phyloP scores from a whole-genome alignment of 2,329 filamentous ascomycete species.

The Monosporascus sp. region DNA sequence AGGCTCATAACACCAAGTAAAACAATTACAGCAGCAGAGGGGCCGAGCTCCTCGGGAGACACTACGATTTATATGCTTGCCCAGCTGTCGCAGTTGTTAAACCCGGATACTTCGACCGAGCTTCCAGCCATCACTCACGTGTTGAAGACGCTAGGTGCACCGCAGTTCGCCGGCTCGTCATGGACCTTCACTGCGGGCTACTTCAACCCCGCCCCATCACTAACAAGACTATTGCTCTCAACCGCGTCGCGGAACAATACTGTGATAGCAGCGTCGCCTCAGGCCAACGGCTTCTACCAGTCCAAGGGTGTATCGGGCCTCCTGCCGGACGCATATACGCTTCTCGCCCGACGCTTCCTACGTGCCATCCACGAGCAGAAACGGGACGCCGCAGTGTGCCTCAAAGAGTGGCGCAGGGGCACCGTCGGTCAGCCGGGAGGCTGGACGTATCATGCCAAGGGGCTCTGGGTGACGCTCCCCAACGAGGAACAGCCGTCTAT shows the following conservation, averaged over 20 bases:
- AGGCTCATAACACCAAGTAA: conserved; percentile 57
- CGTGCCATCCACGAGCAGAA: conserved; percentile 45
- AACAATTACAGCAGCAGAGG: conserved; percentile 20
- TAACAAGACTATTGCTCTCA: conserved; percentile 73
- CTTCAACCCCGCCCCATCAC: conserved; percentile 88
- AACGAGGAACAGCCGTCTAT: conserved; percentile 63
- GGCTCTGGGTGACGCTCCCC: conserved; percentile 79
- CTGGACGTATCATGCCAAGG: conserved; percentile 98
- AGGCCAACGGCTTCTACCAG: conserved; percentile 92
- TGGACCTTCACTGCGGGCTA: conserved; percentile 99
- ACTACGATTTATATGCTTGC: conserved; percentile 82
- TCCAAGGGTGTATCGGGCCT: conserved; percentile 85
- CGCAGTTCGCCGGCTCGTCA: conserved; percentile 61
- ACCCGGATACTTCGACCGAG: conserved; percentile 79
- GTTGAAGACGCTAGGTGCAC: conserved; percentile 59
- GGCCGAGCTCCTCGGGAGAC: conserved; percentile 30
- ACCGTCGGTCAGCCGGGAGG: conserved; percentile 74
- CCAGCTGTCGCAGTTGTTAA: conserved; percentile 81
- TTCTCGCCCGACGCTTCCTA: conserved; percentile 79
- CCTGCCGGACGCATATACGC: conserved; percentile 85
- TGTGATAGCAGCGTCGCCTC: conserved; percentile 86
- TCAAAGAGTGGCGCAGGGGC: conserved; percentile 86
- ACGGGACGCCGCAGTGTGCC: conserved; percentile 53
- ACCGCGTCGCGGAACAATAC: conserved; percentile 68
- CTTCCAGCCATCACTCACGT: conserved; percentile 74